Percentiles rank a stretch among this genome's conserved stretches.
Evolutionary conservation across 768 basidiomycete species (phyloP).

Genomic region (Kwoniella sp.): DNA sequence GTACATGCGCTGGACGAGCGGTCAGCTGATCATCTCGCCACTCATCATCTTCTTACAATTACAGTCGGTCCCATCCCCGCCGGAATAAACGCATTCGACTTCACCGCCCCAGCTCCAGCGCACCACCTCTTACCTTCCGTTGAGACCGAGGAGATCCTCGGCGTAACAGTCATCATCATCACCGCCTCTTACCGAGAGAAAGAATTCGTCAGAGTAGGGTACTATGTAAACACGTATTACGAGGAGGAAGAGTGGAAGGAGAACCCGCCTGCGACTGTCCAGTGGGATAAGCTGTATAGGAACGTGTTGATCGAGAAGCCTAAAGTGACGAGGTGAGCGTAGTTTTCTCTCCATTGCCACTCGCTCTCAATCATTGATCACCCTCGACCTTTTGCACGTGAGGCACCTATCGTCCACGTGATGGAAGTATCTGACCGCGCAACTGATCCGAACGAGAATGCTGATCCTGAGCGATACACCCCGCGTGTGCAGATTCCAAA

Average conservation of each 20-base stretch:
- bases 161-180: slow-evolving; percentile 94
- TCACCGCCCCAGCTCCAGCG: slow-evolving; percentile 82
- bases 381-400: too few species aligned
- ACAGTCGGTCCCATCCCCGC: slow-evolving; percentile 89
- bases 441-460: too few species aligned
- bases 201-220: slow-evolving; percentile 98
- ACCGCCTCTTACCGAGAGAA: slow-evolving; percentile 95
- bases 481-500: slow-evolving; percentile 44
- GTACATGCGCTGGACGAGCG: neutral
- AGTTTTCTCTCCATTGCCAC: neutral
- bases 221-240: slow-evolving; percentile 99
- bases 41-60: neutral
- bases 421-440: too few species aligned
- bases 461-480: neutral
- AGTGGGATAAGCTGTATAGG: slow-evolving; percentile 77
- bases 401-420: too few species aligned
- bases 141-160: slow-evolving; percentile 78
- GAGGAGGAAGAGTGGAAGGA: slow-evolving; percentile 90
- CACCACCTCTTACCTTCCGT: slow-evolving; percentile 74
- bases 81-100: slow-evolving; percentile 97
- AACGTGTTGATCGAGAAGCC: slow-evolving; percentile 85
- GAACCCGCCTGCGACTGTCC: slow-evolving; percentile 66
- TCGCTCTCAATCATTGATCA: too few species aligned
- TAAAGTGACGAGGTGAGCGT: slow-evolving; percentile 80
- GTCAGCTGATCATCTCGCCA: neutral